Evolutionary conservation across 805 yeast species (phyloP), one percentile per base, ranked within the genome.

Genomic region (Saccharomycopsis fermentans): DNA sequence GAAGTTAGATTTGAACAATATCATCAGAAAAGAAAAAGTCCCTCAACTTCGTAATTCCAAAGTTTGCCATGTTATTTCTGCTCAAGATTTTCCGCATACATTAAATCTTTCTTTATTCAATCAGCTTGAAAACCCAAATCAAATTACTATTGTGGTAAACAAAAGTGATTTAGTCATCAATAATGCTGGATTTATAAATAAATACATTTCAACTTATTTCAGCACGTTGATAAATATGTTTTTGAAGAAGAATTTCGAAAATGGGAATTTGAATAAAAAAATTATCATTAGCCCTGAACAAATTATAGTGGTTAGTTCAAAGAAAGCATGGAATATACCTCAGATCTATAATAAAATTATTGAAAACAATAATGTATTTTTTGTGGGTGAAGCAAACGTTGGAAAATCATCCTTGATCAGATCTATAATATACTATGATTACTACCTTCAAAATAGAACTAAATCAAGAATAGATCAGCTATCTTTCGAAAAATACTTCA

Each of bases 391-490:
- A 59, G 81, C 85, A 11, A 87, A 87, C 65, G 76, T 80, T 14
- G 95, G 95, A 0, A 87, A 87, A 67, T 81, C 89, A 2, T 75
- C 85, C 1, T 63, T 87, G 39, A 74, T 85, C 1, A 79, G 77
- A 63, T 65, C 81, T 19, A 62, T 85, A 19, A 61, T 79, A 77
- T 26, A 27, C 6, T 55, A 55, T 52, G 59, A 59, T 37, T 53
- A 36, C 19, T 57, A 26, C 26, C 12, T 47, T 32, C 43, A 27
- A 12, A 47, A 32, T 9, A 55, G 40, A 48, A 34, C 26, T 34
- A 27, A 32, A n/a, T 24, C 17, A 14, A 40, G 12, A 11, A 27
- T 34, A 14, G 29, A 52, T 52, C n/a, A 27, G 14, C 16, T 36
- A 26, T 19, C 32, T 5, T 54, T 54, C 24, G 52, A 50, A 27